These are phyloP conservation scores for Xylaria longipes DNA, from an alignment of 495 filamentous ascomycete genomes.

Conservation along the genomic window DNA sequence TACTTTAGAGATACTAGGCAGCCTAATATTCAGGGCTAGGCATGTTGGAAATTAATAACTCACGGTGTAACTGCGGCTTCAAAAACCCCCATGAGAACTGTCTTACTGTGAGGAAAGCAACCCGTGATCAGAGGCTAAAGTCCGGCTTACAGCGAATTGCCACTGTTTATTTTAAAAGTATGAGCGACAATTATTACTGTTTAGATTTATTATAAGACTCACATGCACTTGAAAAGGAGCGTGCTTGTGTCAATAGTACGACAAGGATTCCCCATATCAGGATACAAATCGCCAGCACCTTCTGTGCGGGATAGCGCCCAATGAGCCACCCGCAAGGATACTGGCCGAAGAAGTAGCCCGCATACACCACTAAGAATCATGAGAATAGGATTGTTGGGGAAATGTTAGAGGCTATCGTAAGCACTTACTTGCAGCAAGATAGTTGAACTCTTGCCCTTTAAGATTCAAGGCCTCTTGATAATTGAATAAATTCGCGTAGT, in stretches of 20 bases:
- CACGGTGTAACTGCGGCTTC: conserved; percentile 25
- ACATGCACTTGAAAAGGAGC: conserved; percentile 10
- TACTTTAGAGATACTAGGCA: neutral
- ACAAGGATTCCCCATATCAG: conserved; percentile 23
- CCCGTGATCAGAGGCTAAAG: no score
- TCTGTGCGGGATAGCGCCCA: conserved; percentile 47
- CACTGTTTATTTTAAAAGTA: neutral
- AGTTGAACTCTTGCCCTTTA: conserved; percentile 22
- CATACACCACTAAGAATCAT: conserved; percentile 24
- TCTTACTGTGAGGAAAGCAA: no score
- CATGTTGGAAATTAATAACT: neutral
- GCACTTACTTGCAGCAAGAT: conserved; percentile 31
- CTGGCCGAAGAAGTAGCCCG: conserved; percentile 48
- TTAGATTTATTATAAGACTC: neutral
- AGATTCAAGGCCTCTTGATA: conserved; percentile 50
- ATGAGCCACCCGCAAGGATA: conserved; percentile 57
- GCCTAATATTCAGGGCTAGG: neutral
- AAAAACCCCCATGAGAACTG: conserved; percentile 23
- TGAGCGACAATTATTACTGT: neutral
- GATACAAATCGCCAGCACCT: conserved; percentile 14
- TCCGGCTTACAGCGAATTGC: conserved; percentile 6
- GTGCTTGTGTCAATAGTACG: conserved; percentile 14
- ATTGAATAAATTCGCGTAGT: conserved; percentile 60
- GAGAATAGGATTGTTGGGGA: neutral
- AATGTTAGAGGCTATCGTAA: neutral